Evolutionary conservation across 108 stramenopile genomes (phyloP), one percentile per base, ranked within the genome.

Genomic region (Skeletonema potamos): DNA sequence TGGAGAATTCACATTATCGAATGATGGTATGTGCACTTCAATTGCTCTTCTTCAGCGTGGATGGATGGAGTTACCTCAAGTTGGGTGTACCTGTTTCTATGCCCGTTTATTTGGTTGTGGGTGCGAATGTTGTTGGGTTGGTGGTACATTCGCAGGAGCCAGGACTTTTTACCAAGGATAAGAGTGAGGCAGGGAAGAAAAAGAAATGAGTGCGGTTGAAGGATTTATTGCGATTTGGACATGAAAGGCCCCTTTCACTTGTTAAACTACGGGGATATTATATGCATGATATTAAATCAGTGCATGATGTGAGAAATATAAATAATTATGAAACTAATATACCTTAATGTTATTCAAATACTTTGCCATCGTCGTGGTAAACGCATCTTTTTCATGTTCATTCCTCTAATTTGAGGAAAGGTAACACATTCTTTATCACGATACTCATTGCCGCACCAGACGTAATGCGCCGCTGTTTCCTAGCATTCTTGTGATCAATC

Each of bases 81-180:
- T 29, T 57, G 44, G 44, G 62, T 8, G 26, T 24, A 4, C 13
- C 13, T 15, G 8, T 57, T 57, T 2, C 10, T n/a, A 2, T 2
- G 17, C 5, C 20, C 0, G 0, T 60, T 6, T 33, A 60, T 33
- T 18, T 39, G 9, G 18, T 60, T 3, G 22, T 48, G 18, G 27
- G 29, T 26, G 5, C 72, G 0, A 37, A 51, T 18, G 28, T 72
- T 24, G 63, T 70, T n/a, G 70, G 76, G 33, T 32, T 72, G 27
- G 43, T 65, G 17, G 69, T 71, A 34, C 70, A 72, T 30, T 32
- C 17, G 2, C 63, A 70, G 76, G 76, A 77, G 44, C 76, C 76
- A 12, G 76, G 76, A 5, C 70, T 77, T 30, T 77, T 77, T 28
- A 77, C 76, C 62, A 77, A 77, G 63, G 75, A 76, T 24, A 69